Percentiles rank a stretch among this genome's conserved stretches.
These are phyloP conservation scores for Podaxis sp. DNA, from an alignment of 768 basidiomycete genomes.

Conservation along the genomic window DNA sequence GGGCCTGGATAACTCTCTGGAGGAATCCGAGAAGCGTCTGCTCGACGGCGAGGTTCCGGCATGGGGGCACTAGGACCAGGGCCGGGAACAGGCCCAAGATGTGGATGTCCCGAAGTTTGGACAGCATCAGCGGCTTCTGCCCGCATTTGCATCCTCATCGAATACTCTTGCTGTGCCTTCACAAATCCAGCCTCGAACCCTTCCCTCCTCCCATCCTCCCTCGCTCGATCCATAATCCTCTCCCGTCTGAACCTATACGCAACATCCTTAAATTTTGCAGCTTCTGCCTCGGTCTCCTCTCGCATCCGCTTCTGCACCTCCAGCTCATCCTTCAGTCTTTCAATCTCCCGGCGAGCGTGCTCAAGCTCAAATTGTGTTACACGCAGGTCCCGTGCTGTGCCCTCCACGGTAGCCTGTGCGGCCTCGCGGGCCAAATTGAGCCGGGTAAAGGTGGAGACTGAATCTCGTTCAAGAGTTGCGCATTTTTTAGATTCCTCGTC, in stretches of 20 bases:
- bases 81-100: neutral
- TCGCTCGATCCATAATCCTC: conserved; percentile 44
- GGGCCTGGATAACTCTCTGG: neutral
- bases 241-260: conserved; percentile 50
- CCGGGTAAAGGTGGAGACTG: conserved; percentile 26
- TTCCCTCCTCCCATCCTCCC: conserved; percentile 53
- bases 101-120: neutral
- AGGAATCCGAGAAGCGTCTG: neutral
- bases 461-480: conserved; percentile 30
- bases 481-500: conserved; percentile 30
- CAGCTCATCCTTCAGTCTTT: conserved; percentile 45
- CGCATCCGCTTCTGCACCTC: conserved; percentile 45
- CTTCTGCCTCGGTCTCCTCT: conserved; percentile 54
- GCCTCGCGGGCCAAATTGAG: conserved; percentile 31
- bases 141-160: conserved; percentile 15
- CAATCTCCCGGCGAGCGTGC: conserved; percentile 45
- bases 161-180: conserved; percentile 29
- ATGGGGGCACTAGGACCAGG: neutral
- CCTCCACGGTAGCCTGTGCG: conserved; percentile 33
- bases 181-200: conserved; percentile 47
- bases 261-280: conserved; percentile 44
- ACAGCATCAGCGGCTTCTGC: neutral
- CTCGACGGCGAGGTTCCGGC: neutral
- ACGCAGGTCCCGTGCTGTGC: conserved; percentile 31
- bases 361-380: conserved; percentile 36